phyloP scores from a whole-genome alignment of 768 basidiomycete genomes.

The Phylloporus rhodoxanthus region DNA sequence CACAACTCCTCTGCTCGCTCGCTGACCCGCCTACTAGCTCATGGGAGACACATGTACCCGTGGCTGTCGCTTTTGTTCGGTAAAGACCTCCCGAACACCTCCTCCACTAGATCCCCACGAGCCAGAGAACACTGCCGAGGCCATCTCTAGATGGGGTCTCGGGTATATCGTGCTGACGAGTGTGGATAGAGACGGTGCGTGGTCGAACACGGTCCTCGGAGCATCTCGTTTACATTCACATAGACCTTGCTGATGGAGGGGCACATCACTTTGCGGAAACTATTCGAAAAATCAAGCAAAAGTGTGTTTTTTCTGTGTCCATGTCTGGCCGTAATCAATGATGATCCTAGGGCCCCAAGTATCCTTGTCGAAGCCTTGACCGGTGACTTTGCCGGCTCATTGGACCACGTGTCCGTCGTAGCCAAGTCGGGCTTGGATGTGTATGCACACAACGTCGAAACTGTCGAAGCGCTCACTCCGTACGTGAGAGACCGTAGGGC shows the following conservation, averaged over 20 bases:
- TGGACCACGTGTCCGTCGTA: constrained; percentile 71
- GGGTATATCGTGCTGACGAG: constrained; percentile 97
- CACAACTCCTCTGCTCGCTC: neutral
- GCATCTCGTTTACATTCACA: constrained; percentile 1
- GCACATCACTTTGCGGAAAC: constrained; percentile 94
- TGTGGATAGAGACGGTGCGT: constrained; percentile 91
- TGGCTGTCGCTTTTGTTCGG: constrained; percentile 95
- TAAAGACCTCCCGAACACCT: constrained; percentile 86
- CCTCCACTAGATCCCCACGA: constrained; percentile 93
- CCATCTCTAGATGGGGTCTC: constrained; percentile 94
- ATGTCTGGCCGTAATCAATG: neutral
- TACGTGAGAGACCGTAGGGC: constrained; percentile 94
- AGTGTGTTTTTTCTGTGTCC: constrained; percentile 43
- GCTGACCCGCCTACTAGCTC: constrained; percentile 45
- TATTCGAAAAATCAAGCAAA: constrained; percentile 91
- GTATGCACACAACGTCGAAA: constrained; percentile 97
- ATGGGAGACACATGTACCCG: constrained; percentile 99
- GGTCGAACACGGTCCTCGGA: neutral
- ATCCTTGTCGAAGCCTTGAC: constrained; percentile 97
- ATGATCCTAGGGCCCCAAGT: constrained; percentile 67
- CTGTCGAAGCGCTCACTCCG: constrained; percentile 89
- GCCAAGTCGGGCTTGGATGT: constrained; percentile 95
- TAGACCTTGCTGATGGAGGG: constrained; percentile 90
- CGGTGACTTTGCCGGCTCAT: constrained; percentile 82
- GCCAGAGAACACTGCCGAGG: constrained; percentile 97